These are phyloP conservation scores for Sporisorium exsertum DNA, from an alignment of 1,284 basidiomycete genomes.

Conservation along the genomic window DNA sequence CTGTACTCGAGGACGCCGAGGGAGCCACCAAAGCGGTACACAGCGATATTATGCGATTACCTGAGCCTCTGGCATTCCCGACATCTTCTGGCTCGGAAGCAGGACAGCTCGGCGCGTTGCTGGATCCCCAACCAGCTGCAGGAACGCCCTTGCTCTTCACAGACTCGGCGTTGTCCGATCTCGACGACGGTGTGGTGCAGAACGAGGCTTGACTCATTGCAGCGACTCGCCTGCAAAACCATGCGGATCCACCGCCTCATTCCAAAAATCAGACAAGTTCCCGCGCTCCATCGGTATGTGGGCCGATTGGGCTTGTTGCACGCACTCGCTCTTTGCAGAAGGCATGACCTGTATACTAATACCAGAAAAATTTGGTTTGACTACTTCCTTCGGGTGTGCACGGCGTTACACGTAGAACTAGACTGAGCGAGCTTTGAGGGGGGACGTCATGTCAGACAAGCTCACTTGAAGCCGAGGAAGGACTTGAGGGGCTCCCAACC, in stretches of 20 bases:
- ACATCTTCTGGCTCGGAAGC: constrained; percentile 13
- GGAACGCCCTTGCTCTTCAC: constrained; percentile 9
- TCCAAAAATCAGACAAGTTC: background rate
- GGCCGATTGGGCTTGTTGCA: background rate
- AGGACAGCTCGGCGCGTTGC: constrained; percentile 9
- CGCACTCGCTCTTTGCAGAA: background rate
- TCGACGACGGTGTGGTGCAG: constrained; percentile 1
- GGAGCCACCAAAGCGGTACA: constrained; percentile 5
- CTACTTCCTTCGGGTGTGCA: constrained; percentile 4
- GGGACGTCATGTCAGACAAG: background rate
- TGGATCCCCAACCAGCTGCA: constrained; percentile 6
- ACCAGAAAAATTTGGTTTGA: constrained; percentile 5
- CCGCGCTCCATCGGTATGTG: background rate
- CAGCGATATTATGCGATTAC: constrained; percentile 1
- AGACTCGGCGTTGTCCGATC: constrained; percentile 7
- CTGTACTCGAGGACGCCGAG: constrained; percentile 16
- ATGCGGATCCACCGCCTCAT: background rate
- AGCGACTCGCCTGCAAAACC: background rate
- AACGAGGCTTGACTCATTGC: background rate
- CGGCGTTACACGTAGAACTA: too few relatives aligned
- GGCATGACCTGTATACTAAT: constrained; percentile 16
- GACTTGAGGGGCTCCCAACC: constrained; percentile 68
- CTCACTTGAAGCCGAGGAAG: constrained; percentile 67
- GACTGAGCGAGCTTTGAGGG: constrained; percentile 4
- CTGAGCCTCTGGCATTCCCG: constrained; percentile 9